These are phyloP conservation scores for Macrophomina phaseolina DNA, from an alignment of 2,329 filamentous ascomycete species.

Conservation along the genomic window DNA sequence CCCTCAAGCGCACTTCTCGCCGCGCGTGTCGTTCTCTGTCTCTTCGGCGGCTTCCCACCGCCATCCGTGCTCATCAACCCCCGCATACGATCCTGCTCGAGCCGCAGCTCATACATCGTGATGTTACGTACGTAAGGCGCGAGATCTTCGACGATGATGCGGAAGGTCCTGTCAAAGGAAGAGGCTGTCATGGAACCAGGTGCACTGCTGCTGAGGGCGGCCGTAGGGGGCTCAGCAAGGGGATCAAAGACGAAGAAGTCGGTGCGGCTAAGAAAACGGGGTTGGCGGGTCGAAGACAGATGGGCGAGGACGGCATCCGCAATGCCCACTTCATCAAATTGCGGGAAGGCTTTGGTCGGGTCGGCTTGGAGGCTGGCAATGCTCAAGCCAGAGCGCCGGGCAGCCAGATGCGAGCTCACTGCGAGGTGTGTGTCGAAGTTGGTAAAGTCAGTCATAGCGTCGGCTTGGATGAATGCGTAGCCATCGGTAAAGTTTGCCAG, in stretches of 20 bases:
- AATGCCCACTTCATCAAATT: constrained; percentile 20
- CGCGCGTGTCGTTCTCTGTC: constrained; percentile 73
- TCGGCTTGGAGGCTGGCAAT: constrained; percentile 8
- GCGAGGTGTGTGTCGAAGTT: constrained; percentile 43
- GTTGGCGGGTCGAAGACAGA: constrained; percentile 28
- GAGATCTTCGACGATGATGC: constrained; percentile 73
- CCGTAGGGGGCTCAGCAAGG: constrained; percentile 49
- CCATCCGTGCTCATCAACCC: constrained; percentile 68
- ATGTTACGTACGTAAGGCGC: constrained; percentile 92
- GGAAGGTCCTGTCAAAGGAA: constrained; percentile 75
- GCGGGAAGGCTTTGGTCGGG: background rate
- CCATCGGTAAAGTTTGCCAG: constrained; percentile 61
- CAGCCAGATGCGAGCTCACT: constrained; percentile 40
- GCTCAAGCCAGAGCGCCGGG: background rate
- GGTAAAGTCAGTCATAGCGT: constrained; percentile 53
- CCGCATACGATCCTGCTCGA: constrained; percentile 71
- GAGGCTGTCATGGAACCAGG: constrained; percentile 66
- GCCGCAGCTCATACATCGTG: constrained; percentile 72
- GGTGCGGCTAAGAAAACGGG: constrained; percentile 39
- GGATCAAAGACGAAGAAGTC: constrained; percentile 59
- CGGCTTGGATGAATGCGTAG: constrained; percentile 60
- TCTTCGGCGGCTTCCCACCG: constrained; percentile 52
- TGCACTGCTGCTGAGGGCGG: constrained; percentile 37
- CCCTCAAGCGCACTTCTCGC: constrained; percentile 80
- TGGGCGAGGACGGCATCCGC: constrained; percentile 40